Evolutionary conservation across 768 basidiomycete species (phyloP).

Genomic region (Hemileccinum rubropunctum): DNA sequence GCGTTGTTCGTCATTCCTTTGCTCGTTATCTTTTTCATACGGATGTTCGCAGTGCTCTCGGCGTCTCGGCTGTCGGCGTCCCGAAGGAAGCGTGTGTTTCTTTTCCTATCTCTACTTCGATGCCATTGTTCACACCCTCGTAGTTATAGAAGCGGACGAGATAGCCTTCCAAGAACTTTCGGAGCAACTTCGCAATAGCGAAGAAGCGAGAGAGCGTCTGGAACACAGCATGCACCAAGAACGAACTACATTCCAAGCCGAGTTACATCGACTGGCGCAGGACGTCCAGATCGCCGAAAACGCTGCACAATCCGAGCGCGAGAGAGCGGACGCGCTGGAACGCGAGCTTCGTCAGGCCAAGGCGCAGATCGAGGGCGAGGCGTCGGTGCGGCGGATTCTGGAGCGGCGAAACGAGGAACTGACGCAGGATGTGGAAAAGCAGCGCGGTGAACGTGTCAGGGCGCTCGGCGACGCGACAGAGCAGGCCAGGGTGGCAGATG

Average conservation of each 20-base stretch:
- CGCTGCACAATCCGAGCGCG: constrained; percentile 42
- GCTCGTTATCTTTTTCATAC: background rate
- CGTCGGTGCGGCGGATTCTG: constrained; percentile 55
- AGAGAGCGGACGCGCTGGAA: constrained; percentile 55
- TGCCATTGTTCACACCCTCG: constrained; percentile 5
- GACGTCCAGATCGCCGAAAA: constrained; percentile 42
- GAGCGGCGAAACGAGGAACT: constrained; percentile 65
- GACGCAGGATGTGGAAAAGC: constrained; percentile 51
- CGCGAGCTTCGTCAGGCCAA: constrained; percentile 62
- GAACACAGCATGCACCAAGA: constrained; percentile 61
- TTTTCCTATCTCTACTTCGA: background rate
- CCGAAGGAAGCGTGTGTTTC: constrained; percentile 64
- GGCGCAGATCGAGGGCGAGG: constrained; percentile 62
- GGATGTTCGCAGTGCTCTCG: constrained; percentile 58
- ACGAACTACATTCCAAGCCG: constrained; percentile 50
- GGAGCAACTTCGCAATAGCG: constrained; percentile 59
- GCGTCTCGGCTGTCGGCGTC: constrained; percentile 67
- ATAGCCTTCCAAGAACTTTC: constrained; percentile 70
- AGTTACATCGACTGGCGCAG: constrained; percentile 52
- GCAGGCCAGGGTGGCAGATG: constrained; percentile 57
- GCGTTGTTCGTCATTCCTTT: constrained; percentile 24
- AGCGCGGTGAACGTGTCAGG: constrained; percentile 49
- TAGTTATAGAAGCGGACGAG: constrained; percentile 75
- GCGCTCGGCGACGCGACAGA: constrained; percentile 70
- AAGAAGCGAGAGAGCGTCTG: constrained; percentile 54